Conservation (phyloP, 495 filamentous ascomycete species). For the Talaromyces ruber region DNA sequence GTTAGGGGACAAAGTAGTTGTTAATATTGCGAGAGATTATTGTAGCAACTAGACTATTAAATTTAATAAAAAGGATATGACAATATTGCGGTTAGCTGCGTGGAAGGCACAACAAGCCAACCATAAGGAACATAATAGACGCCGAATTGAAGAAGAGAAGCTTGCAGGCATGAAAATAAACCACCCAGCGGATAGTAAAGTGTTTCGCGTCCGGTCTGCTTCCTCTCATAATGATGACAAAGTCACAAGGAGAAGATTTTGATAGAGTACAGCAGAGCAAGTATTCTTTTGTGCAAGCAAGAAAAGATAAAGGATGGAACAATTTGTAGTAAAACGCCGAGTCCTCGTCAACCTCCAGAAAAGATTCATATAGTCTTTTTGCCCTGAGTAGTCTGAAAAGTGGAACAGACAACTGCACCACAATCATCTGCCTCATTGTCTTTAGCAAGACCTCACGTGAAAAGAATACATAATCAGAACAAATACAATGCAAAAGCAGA, state of each 20-base stretch:
- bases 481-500: slow-evolving; percentile 6
- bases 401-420: not conserved
- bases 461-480: not conserved
- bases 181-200: not conserved
- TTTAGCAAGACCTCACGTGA: not conserved
- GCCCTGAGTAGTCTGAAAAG: not conserved
- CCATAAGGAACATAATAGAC: not conserved
- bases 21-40: not conserved
- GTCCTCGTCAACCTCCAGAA: not conserved
- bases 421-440: not conserved
- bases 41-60: not conserved
- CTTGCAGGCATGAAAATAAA: not conserved
- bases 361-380: not conserved
- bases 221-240: not conserved
- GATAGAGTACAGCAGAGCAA: slow-evolving; percentile 1
- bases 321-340: not conserved
- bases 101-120: not conserved
- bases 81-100: not conserved
- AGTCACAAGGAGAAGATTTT: not conserved
- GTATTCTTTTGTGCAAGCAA: not conserved
- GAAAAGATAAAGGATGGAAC: not conserved
- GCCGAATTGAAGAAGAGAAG: not conserved
- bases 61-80: not conserved
- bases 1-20: not conserved
- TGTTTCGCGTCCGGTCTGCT: not conserved